Percentiles rank a stretch among this genome's conserved stretches.
Conservation (phyloP, 2,329 filamentous ascomycete species). For the Parascedosporium putredinis region DNA sequence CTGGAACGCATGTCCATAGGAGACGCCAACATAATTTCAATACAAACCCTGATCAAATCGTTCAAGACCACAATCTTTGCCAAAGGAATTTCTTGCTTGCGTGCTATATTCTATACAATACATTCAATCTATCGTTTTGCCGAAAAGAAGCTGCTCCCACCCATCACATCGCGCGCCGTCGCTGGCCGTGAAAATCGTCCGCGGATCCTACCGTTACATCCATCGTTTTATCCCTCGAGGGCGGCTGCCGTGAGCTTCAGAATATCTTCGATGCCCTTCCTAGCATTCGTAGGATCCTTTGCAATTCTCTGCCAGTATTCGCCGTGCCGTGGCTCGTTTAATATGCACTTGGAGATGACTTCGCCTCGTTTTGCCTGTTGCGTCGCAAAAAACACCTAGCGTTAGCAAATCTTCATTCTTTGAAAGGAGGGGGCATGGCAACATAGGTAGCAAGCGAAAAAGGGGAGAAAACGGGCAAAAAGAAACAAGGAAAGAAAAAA, state of each 20-base stretch:
- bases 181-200: too few relatives aligned
- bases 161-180: too few relatives aligned
- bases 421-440: too few relatives aligned
- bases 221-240: conserved; percentile 22
- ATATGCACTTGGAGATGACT: conserved; percentile 67
- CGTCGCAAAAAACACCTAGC: not conserved
- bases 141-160: not conserved
- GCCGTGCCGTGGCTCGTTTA: conserved; percentile 82
- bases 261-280: conserved; percentile 67
- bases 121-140: not conserved
- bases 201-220: too few relatives aligned
- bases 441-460: too few relatives aligned
- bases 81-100: not conserved
- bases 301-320: conserved; percentile 81
- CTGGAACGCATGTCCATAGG: not conserved
- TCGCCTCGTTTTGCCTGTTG: conserved; percentile 69
- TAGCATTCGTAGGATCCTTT: conserved; percentile 76
- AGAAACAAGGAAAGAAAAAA: not conserved
- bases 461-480: not conserved
- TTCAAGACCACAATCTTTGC: not conserved
- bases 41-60: too few relatives aligned
- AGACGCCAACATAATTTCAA: too few relatives aligned
- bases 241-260: conserved; percentile 62
- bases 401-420: conserved; percentile 4
- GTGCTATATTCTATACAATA: not conserved